Conservation (phyloP, 345 rosid genomes). For the Gossypioides kirkii region DNA sequence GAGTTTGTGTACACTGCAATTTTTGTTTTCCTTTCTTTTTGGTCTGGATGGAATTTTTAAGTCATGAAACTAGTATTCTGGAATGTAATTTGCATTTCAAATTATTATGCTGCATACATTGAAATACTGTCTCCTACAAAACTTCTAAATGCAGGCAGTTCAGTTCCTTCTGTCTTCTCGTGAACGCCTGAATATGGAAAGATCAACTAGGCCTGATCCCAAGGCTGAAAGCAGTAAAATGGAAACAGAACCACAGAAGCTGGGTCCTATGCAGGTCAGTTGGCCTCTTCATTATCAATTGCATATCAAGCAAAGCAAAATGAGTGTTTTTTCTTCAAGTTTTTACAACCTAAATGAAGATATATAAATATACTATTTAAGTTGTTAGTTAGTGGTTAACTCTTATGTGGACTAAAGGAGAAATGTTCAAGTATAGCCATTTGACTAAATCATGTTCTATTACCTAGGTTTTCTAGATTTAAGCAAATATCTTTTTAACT, state of each 20-base stretch:
- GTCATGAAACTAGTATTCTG: not conserved
- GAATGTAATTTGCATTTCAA: not conserved
- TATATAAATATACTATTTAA: not conserved
- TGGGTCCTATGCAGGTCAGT: slow-evolving; percentile 74
- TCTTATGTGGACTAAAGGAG: not conserved
- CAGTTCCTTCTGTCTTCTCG: slow-evolving; percentile 60
- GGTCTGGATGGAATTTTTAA: not conserved
- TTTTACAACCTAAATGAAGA: too few relatives aligned
- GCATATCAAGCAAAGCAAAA: slow-evolving; percentile 4
- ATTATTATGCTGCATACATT: not conserved
- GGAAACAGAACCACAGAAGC: slow-evolving; percentile 27
- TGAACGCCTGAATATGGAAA: slow-evolving; percentile 41
- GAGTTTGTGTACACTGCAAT: not conserved
- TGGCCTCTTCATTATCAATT: slow-evolving; percentile 12
- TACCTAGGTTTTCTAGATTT: not conserved
- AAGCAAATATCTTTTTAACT: not conserved
- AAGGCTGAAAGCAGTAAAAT: slow-evolving; percentile 26
- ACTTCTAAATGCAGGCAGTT: slow-evolving; percentile 58
- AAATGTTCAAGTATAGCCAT: not conserved
- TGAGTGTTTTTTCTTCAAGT: too few relatives aligned
- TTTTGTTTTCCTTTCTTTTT: not conserved
- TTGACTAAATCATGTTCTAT: not conserved
- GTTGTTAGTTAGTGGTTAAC: not conserved
- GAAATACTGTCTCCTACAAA: slow-evolving; percentile 2
- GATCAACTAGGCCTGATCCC: slow-evolving; percentile 25